These are phyloP conservation scores for Annulohypoxylon maeteangense DNA, from an alignment of 495 filamentous ascomycete species.

Conservation along the genomic window DNA sequence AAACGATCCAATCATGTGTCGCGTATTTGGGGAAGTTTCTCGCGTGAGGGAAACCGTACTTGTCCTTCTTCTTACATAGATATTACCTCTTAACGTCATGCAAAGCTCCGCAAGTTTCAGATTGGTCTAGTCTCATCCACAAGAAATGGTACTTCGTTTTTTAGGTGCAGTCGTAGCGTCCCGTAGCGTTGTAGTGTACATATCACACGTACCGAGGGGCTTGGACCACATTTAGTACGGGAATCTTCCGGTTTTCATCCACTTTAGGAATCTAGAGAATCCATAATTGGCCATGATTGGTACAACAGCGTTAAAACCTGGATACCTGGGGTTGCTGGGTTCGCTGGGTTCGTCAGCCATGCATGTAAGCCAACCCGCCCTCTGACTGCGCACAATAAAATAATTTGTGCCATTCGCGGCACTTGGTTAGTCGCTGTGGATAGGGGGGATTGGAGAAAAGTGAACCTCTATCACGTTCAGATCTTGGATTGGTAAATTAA, in stretches of 20 bases:
- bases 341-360: slow-evolving; percentile 11
- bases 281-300: slow-evolving; percentile 23
- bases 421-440: slow-evolving; percentile 12
- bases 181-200: slow-evolving; percentile 4
- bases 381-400: slow-evolving; percentile 25
- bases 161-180: not conserved
- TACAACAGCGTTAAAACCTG: slow-evolving; percentile 18
- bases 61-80: slow-evolving; percentile 22
- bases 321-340: slow-evolving; percentile 9
- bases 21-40: slow-evolving; percentile 47
- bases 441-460: not conserved
- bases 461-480: slow-evolving; percentile 6
- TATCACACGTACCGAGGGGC: slow-evolving; percentile 9
- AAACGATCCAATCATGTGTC: slow-evolving; percentile 30
- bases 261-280: slow-evolving; percentile 29
- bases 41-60: slow-evolving; percentile 46
- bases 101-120: slow-evolving; percentile 42
- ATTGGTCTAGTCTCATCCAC: slow-evolving; percentile 29
- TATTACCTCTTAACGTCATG: slow-evolving; percentile 40
- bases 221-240: slow-evolving; percentile 35
- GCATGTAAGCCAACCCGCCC: slow-evolving; percentile 35
- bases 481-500: slow-evolving; percentile 25
- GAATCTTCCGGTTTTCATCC: slow-evolving; percentile 43
- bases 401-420: slow-evolving; percentile 27
- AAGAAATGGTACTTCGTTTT: slow-evolving; percentile 13